These are phyloP conservation scores for Xylaria digitata DNA, from an alignment of 2,329 filamentous ascomycete species.

Conservation along the genomic window DNA sequence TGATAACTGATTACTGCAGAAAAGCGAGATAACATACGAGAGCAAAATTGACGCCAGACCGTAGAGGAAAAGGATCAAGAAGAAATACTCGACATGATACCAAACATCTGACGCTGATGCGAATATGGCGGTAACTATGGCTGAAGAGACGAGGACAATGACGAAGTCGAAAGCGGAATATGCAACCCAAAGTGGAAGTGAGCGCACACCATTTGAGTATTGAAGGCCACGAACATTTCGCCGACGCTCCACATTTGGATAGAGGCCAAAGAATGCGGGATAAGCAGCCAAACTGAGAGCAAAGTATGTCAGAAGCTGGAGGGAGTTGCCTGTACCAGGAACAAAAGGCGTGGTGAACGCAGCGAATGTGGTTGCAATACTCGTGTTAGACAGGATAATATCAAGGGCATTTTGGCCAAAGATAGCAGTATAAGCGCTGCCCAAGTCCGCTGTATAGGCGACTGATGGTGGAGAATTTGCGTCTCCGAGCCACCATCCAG, in stretches of 20 bases:
- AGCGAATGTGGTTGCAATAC: constrained; percentile 78
- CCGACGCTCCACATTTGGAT: constrained; percentile 85
- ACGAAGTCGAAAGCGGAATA: constrained; percentile 84
- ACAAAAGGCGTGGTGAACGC: constrained; percentile 80
- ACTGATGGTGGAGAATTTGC: constrained; percentile 70
- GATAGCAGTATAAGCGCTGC: constrained; percentile 66
- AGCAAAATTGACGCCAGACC: constrained; percentile 81
- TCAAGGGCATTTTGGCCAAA: constrained; percentile 74
- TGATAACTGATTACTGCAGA: constrained; percentile 80
- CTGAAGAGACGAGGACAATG: constrained; percentile 75
- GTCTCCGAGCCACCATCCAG: constrained; percentile 82
- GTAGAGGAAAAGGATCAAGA: constrained; percentile 83
- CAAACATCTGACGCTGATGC: constrained; percentile 72
- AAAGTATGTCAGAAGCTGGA: constrained; percentile 86
- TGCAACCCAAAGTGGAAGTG: constrained; percentile 84
- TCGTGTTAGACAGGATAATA: constrained; percentile 72
- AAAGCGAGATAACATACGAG: constrained; percentile 84
- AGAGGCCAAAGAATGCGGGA: constrained; percentile 88
- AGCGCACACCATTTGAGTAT: constrained; percentile 90
- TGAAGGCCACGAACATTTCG: constrained; percentile 84
- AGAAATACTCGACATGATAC: constrained; percentile 84
- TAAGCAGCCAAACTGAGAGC: constrained; percentile 81
- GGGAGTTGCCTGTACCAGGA: constrained; percentile 74
- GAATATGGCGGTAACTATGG: constrained; percentile 76
- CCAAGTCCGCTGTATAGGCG: constrained; percentile 75